Evolutionary conservation across 768 basidiomycete species (phyloP).

Genomic region (Kwoniella newhampshirensis): DNA sequence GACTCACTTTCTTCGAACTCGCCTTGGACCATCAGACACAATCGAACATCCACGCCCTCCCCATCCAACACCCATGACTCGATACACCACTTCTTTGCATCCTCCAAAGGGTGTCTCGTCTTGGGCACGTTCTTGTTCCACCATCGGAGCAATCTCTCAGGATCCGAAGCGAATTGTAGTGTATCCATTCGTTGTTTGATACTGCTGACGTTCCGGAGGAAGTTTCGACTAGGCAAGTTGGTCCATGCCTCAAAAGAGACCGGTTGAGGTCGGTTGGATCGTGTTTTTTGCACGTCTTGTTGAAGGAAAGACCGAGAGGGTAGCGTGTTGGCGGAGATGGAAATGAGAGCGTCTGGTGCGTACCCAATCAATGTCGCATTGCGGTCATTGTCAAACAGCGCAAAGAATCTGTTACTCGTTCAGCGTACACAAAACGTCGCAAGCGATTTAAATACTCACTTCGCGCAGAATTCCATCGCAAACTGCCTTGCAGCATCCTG

Average conservation of each 20-base stretch:
- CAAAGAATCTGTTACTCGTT: slow-evolving; percentile 67
- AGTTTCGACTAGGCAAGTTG: slow-evolving; percentile 39
- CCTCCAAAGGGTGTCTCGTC: slow-evolving; percentile 78
- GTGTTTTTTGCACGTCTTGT: slow-evolving; percentile 60
- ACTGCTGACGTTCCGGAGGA: slow-evolving; percentile 53
- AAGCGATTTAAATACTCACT: slow-evolving; percentile 38
- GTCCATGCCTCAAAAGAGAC: slow-evolving; percentile 30
- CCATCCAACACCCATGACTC: slow-evolving; percentile 71
- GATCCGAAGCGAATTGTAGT: slow-evolving; percentile 70
- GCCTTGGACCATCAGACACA: slow-evolving; percentile 78
- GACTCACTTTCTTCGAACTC: slow-evolving; percentile 84
- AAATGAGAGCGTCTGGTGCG: slow-evolving; percentile 83
- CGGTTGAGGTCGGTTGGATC: slow-evolving; percentile 36
- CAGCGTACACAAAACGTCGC: slow-evolving; percentile 8
- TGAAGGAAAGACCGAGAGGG: slow-evolving; percentile 60
- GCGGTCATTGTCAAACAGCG: slow-evolving; percentile 76
- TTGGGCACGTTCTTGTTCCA: slow-evolving; percentile 64
- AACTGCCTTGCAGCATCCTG: slow-evolving; percentile 76
- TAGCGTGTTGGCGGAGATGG: slow-evolving; percentile 80
- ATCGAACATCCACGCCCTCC: slow-evolving; percentile 52
- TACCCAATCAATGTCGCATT: slow-evolving; percentile 69
- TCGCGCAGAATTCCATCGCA: slow-evolving; percentile 66
- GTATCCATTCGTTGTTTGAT: slow-evolving; percentile 54
- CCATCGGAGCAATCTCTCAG: slow-evolving; percentile 60
- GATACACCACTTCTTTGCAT: slow-evolving; percentile 78